Evolutionary conservation across 176 grass and related monocot species (phyloP), one percentile per base, ranked within the genome.

Genomic region (Oryza glumipatula): DNA sequence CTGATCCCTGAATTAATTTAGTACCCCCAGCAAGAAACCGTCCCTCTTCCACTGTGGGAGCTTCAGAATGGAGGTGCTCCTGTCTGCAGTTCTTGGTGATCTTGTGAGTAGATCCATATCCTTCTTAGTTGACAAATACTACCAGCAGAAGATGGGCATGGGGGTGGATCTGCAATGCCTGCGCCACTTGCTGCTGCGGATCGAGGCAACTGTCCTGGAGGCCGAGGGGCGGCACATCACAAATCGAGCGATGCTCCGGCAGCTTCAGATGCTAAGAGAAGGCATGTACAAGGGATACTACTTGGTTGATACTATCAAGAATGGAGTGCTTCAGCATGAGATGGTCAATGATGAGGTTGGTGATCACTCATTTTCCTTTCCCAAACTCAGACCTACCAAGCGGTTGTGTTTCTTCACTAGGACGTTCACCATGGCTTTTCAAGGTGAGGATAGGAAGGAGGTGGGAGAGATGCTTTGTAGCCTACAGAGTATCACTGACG

Each of bases 251-350:
- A 82, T 73, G 80, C 51, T 82, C 9, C 68, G 7, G 52, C 49
- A 82, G 12, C 68, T 82, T 14, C 43, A 73, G 22, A 64, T 82
- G 22, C 22, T 82, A 16, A 73, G 22, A 17, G 56, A 64, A 43
- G 36, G 36, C 36, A 38, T 38, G 36, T 38, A 38, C 36, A 38
- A 38, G 6, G 36, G 36, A 38, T 0, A 38, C 36, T 38, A 38
- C 36, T 0, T 38, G 36, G 36, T 38, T 38, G 36, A 38, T 38
- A 38, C 36, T 6, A 38, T 38, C 36, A 38, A 38, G 36, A 5
- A 38, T 38, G 36, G 36, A 38, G 6, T 38, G 36, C 36, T 38
- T 38, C 36, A 38, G 36, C 36, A 38, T 38, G 36, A 38, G 36
- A 38, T 38, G 36, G 36, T 38, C 36, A 38, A 38, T 38, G 36